Conservation (phyloP, 2,329 filamentous ascomycete genomes). For the Epicoccum nigrum region DNA sequence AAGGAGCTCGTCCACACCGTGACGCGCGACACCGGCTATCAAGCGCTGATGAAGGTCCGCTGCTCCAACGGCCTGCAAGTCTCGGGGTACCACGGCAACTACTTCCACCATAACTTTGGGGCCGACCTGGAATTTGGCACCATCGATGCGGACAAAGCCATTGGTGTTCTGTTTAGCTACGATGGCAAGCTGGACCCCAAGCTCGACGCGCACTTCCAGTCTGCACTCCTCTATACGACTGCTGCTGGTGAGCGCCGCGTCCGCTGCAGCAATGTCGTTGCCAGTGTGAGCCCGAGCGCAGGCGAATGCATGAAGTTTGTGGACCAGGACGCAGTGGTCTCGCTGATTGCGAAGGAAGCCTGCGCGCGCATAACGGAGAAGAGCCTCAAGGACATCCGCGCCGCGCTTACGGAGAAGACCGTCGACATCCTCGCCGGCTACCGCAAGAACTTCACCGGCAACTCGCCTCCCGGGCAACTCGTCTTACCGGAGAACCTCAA, state of each 20-base stretch:
- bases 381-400: slow-evolving; percentile 82
- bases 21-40: slow-evolving; percentile 89
- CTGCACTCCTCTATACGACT: slow-evolving; percentile 91
- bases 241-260: slow-evolving; percentile 87
- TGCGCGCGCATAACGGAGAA: slow-evolving; percentile 81
- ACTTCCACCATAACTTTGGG: slow-evolving; percentile 92
- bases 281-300: slow-evolving; percentile 84
- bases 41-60: slow-evolving; percentile 96
- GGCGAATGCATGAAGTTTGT: slow-evolving; percentile 88
- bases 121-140: slow-evolving; percentile 93
- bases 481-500: slow-evolving; percentile 96
- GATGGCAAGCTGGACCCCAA: slow-evolving; percentile 98
- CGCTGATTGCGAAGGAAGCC: slow-evolving; percentile 90
- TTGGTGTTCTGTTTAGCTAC: slow-evolving; percentile 90
- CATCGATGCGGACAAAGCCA: slow-evolving; percentile 90
- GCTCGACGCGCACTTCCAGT: slow-evolving; percentile 96
- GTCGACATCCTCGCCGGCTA: slow-evolving; percentile 92
- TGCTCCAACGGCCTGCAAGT: slow-evolving; percentile 97
- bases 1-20: slow-evolving; percentile 86
- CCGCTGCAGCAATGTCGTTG: slow-evolving; percentile 90
- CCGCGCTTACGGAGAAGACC: slow-evolving; percentile 83
- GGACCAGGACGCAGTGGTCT: slow-evolving; percentile 91
- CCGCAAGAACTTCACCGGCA: slow-evolving; percentile 86
- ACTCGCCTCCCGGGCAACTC: slow-evolving; percentile 87
- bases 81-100: slow-evolving; percentile 93